Percentiles rank a stretch among this genome's conserved stretches.
These are phyloP conservation scores for Cadophora luteo-olivacea DNA, from an alignment of 2,329 filamentous ascomycete species.

Conservation along the genomic window DNA sequence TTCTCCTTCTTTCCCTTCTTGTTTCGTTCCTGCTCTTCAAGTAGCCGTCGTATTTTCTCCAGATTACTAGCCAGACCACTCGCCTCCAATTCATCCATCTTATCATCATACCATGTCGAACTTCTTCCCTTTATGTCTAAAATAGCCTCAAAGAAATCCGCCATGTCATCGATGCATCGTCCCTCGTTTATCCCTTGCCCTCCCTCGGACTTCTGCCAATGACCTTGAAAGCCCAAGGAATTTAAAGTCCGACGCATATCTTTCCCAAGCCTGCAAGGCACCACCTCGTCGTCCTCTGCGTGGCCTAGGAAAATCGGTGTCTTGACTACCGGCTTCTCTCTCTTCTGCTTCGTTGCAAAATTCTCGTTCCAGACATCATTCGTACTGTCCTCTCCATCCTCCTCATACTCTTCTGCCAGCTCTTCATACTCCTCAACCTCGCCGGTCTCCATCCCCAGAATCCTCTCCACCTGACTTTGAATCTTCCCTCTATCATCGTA, in stretches of 20 bases:
- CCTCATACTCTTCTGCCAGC: neutral
- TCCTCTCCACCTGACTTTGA: neutral
- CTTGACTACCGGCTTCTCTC: neutral
- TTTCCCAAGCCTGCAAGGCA: neutral
- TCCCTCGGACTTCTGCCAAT: neutral
- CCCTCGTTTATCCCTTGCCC: neutral
- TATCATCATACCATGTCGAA: neutral
- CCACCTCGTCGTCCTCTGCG: neutral
- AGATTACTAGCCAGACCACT: neutral
- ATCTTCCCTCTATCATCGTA: neutral
- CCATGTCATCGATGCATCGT: neutral
- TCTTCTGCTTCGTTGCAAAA: neutral
- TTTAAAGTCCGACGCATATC: neutral
- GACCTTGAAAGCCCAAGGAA: neutral
- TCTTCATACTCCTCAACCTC: neutral
- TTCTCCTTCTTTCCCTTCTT: neutral
- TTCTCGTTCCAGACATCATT: neutral
- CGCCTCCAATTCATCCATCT: neutral
- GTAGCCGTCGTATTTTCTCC: neutral
- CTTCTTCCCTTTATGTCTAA: neutral
- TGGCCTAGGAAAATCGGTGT: neutral
- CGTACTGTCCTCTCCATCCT: neutral
- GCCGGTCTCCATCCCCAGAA: neutral
- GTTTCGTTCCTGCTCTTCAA: neutral
- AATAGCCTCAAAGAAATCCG: neutral